Conservation (phyloP, 371 early-diverging fungal genomes). For the Lichtheimia ornata region DNA sequence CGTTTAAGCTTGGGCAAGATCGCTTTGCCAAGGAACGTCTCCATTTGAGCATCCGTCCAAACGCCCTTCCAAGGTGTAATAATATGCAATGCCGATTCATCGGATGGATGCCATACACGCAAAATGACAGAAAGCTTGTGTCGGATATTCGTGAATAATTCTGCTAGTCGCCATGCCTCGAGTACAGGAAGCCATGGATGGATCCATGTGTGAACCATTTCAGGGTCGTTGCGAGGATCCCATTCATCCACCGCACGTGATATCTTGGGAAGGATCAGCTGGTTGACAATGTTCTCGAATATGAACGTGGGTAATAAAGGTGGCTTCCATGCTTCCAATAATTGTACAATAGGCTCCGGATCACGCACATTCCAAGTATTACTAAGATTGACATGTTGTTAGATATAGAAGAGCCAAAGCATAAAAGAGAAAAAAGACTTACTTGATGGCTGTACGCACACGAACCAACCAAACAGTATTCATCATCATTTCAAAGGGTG, state of each 20-base stretch:
- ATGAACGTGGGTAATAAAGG: conserved; percentile 70
- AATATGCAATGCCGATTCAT: conserved; percentile 59
- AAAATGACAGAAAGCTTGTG: conserved; percentile 63
- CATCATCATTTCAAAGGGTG: conserved; percentile 81
- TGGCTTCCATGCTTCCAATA: conserved; percentile 75
- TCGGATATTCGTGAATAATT: conserved; percentile 62
- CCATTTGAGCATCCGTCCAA: conserved; percentile 60
- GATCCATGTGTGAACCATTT: conserved; percentile 79
- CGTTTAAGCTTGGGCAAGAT: conserved; percentile 73
- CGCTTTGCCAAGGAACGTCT: conserved; percentile 56
- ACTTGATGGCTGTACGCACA: conserved; percentile 79
- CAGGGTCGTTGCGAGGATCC: conserved; percentile 69
- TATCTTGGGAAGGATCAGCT: conserved; percentile 79
- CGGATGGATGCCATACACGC: conserved; percentile 71
- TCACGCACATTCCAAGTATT: conserved; percentile 74
- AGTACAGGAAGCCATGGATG: conserved; percentile 86
- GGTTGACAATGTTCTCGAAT: conserved; percentile 72
- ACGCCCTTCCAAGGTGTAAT: conserved; percentile 75
- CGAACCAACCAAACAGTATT: conserved; percentile 78
- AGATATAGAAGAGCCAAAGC: neutral
- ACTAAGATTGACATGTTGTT: conserved; percentile 27
- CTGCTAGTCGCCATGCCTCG: conserved; percentile 55
- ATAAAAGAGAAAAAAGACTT: conserved; percentile 25
- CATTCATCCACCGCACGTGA: conserved; percentile 63
- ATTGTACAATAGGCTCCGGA: conserved; percentile 66